Base-by-base conservation (phyloP, 225 moss, liverwort and hornwort genomes). In the Bryum argenteum region DNA sequence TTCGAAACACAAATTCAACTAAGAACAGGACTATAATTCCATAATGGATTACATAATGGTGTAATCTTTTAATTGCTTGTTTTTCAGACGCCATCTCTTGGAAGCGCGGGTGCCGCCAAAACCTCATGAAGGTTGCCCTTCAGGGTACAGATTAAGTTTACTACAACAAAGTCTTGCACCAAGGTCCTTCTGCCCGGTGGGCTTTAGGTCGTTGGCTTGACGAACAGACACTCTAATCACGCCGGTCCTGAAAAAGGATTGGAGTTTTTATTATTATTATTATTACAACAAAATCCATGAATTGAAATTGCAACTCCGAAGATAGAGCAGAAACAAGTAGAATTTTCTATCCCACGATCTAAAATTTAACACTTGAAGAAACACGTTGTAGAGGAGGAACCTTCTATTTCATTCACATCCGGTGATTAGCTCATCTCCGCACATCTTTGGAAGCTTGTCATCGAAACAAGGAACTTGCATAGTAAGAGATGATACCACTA, bases 381-480 rank as follows among this genome's bases (percentile, higher is more conserved):
- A 40, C 42, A 33, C 53, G 73, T 63, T 0, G 26, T 55, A 1
- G 53, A 64, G 22, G 42, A 40, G n/a, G 14, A 41, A 38, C 28
- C 48, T 1, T 47, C 20, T 1, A 37, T 47, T 10, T 38, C 62
- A 11, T 63, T 73, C 63, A 73, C 73, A 8, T 64, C 73, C 8
- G 63, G 39, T 10, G 73, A n/a, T n/a, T n/a, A 64, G 40, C 63
- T 63, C 54, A 63, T 73, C 33, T 73, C 65, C 13, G 73, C 73
- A 18, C 64, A 73, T 33, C 44, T 73, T 2, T 73, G 73, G 73
- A 73, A 54, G 65, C 63, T 63, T 1, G 26, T 65, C 26, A 73
- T 65, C 22, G 18, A 23, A 45, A 65, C 64, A 16, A 73, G 73
- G 43, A 10, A 41, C 26, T 57, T 73, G n/a, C n/a, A 41, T 26